phyloP scores from a whole-genome alignment of 257 asterid species.

The Misopates orontium region DNA sequence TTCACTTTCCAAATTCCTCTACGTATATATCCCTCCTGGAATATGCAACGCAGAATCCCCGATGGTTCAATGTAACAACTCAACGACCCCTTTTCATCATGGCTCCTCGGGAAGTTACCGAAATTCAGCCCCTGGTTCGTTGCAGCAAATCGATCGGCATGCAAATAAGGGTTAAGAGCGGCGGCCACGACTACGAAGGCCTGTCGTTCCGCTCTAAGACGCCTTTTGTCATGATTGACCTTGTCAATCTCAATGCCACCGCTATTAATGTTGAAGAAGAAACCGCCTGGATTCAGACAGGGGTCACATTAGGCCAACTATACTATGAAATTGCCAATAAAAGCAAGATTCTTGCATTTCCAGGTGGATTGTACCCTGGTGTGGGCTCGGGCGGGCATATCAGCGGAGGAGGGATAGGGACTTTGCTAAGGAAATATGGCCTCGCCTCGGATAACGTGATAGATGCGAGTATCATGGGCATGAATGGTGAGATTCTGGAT shows the following conservation, averaged over 20 bases:
- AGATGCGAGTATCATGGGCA: constrained; percentile 30
- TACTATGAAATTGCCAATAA: constrained; percentile 32
- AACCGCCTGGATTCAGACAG: constrained; percentile 37
- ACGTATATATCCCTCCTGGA: constrained; percentile 16
- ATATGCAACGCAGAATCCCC: constrained; percentile 25
- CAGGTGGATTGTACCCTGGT: constrained; percentile 32
- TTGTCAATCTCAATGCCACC: constrained; percentile 22
- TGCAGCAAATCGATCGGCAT: constrained; percentile 28
- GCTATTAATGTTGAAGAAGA: constrained; percentile 24
- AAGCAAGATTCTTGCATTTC: constrained; percentile 35
- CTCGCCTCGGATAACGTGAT: constrained; percentile 36
- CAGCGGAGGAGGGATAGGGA: constrained; percentile 41
- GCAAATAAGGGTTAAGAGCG: constrained; percentile 34
- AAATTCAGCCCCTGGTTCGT: constrained; percentile 20
- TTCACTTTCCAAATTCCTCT: constrained; percentile 25
- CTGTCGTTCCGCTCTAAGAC: constrained; percentile 31
- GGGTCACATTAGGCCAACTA: constrained; percentile 33
- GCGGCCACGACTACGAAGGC: constrained; percentile 46
- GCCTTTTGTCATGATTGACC: constrained; percentile 30
- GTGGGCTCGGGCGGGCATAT: constrained; percentile 40
- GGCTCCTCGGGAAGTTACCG: constrained; percentile 19
- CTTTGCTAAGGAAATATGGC: constrained; percentile 36
- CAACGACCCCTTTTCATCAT: constrained; percentile 26
- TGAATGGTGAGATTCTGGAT: constrained; percentile 13
- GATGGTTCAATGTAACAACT: constrained; percentile 29